Percentiles rank a stretch among this genome's conserved stretches.
phyloP scores from a whole-genome alignment of 140 eudicot species.

The Artemisia princeps region DNA sequence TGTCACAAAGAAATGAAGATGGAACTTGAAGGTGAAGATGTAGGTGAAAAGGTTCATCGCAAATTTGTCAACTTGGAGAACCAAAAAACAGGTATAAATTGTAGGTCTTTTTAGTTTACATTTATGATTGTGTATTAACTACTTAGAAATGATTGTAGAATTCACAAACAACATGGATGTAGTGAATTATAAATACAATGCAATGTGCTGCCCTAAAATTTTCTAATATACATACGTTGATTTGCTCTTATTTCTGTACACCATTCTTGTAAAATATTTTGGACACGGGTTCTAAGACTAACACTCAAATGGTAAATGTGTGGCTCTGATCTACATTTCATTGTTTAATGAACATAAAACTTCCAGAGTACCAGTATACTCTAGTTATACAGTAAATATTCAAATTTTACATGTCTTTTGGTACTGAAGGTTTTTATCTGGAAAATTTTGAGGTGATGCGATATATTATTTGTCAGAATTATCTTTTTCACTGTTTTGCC shows the following conservation, averaged over 20 bases:
- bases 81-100: constrained; percentile 53
- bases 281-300: not conserved
- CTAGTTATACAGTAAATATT: not conserved
- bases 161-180: not conserved
- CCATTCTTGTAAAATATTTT: not conserved
- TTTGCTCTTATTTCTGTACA: not conserved
- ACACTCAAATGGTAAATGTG: not conserved
- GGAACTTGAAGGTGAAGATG: constrained; percentile 81
- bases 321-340: not conserved
- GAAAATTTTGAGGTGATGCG: not conserved
- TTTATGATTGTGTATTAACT: not conserved
- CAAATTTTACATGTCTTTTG: not conserved
- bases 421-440: not conserved
- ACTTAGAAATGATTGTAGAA: not conserved
- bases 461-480: not conserved
- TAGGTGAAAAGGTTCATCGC: constrained; percentile 86
- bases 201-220: not conserved
- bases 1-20: constrained; percentile 56
- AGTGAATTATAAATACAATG: not conserved
- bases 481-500: not conserved
- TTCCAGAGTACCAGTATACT: constrained; percentile 1
- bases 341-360: not conserved
- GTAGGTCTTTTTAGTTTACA: not conserved
- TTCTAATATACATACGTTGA: not conserved
- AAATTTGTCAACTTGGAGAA: constrained; percentile 63